Percentiles rank a stretch among this genome's conserved stretches.
phyloP scores from a whole-genome alignment of 176 grass and related monocot genomes.

The Raddia distichophylla region DNA sequence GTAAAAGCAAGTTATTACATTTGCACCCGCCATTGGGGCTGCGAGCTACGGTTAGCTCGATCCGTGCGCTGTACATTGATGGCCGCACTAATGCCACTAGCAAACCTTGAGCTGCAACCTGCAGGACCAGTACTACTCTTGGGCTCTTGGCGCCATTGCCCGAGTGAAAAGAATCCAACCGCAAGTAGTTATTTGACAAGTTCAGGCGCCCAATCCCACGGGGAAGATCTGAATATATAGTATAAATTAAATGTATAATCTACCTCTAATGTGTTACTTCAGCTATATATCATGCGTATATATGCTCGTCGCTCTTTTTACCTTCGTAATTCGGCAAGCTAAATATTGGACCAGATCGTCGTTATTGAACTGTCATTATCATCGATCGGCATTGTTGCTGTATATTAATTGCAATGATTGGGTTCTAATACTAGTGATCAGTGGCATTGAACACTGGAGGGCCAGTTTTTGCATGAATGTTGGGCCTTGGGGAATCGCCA shows the following conservation, averaged over 20 bases:
- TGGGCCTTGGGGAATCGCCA: background rate
- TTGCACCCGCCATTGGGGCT: background rate
- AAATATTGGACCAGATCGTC: background rate
- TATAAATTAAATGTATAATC: too few relatives aligned
- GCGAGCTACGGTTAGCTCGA: background rate
- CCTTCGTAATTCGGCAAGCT: background rate
- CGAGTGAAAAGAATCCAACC: background rate
- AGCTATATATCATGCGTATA: too few relatives aligned
- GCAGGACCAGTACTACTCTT: background rate
- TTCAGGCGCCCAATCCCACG: background rate
- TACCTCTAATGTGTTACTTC: too few relatives aligned
- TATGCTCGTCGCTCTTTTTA: background rate
- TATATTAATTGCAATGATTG: background rate
- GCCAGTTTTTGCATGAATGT: background rate
- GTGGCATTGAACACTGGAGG: background rate
- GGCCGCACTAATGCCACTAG: background rate
- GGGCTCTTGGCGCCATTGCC: too few relatives aligned
- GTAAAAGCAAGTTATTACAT: too few relatives aligned
- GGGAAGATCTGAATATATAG: background rate
- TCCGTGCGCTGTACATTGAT: background rate
- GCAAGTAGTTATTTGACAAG: background rate
- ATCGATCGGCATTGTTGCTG: background rate
- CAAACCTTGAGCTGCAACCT: background rate
- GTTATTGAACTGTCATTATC: conserved; percentile 1
- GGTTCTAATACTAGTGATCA: background rate